Evolutionary conservation across 306 rosid genomes (phyloP).

Genomic region (Carpinus fangiana): DNA sequence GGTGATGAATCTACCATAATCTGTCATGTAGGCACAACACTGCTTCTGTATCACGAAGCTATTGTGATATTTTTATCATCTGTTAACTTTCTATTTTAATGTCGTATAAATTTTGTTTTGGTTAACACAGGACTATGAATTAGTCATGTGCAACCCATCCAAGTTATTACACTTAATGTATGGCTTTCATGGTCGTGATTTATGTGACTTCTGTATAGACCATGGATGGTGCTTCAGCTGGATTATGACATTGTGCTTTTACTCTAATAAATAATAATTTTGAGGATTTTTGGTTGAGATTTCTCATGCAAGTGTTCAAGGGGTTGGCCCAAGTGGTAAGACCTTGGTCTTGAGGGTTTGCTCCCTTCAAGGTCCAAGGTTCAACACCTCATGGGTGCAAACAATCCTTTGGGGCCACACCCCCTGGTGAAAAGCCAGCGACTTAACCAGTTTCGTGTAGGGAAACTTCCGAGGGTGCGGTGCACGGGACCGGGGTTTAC

Average conservation of each 20-base stretch:
- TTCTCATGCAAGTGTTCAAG: slow-evolving; percentile 11
- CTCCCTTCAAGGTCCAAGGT: too few species aligned
- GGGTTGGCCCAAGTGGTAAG: too few species aligned
- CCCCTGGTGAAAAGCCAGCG: too few species aligned
- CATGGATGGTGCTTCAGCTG: slow-evolving; percentile 9
- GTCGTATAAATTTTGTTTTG: background rate
- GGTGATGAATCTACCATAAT: background rate
- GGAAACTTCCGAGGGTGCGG: too few species aligned
- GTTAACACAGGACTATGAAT: background rate
- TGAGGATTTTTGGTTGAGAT: background rate
- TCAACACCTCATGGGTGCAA: too few species aligned
- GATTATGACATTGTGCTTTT: slow-evolving; percentile 10
- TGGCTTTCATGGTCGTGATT: background rate
- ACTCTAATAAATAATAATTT: background rate
- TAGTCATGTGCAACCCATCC: background rate
- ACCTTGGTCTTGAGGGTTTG: too few species aligned
- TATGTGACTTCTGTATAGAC: background rate
- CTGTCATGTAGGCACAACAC: background rate
- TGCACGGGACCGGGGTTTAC: too few species aligned
- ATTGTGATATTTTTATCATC: background rate
- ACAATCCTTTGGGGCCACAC: too few species aligned
- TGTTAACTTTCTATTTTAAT: background rate
- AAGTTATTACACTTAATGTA: background rate
- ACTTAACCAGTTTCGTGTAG: too few species aligned
- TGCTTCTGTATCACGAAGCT: background rate